Conservation (phyloP, 169 alveolate genomes). For the Babesia microti region DNA sequence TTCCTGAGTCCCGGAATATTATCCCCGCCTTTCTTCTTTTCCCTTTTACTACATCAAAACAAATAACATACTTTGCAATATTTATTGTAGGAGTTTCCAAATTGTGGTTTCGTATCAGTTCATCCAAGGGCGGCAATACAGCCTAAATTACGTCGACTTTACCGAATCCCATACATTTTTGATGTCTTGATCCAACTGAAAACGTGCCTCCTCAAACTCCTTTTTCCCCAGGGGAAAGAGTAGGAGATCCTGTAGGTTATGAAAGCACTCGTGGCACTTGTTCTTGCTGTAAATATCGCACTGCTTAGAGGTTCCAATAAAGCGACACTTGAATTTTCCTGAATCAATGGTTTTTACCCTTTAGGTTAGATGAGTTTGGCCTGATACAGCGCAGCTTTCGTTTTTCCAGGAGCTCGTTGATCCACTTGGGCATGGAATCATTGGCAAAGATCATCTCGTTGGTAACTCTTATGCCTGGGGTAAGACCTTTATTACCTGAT, state of each 20-base stretch:
- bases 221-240: constrained; percentile 58
- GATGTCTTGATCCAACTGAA: constrained; percentile 47
- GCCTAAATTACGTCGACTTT: constrained; percentile 7
- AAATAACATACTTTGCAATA: no score
- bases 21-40: constrained; percentile 5
- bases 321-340: constrained; percentile 51
- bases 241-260: constrained; percentile 41
- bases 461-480: constrained; percentile 34
- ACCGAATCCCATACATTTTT: constrained; percentile 61
- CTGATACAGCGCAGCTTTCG: constrained; percentile 50
- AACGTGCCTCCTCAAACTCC: constrained; percentile 48
- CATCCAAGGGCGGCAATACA: constrained; percentile 30
- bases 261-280: constrained; percentile 49
- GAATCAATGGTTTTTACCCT: constrained; percentile 22
- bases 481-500: constrained; percentile 39
- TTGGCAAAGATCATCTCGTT: constrained; percentile 38
- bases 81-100: no score
- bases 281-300: constrained; percentile 47
- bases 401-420: constrained; percentile 34
- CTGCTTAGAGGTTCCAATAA: constrained; percentile 32
- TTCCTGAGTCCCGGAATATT: constrained; percentile 18
- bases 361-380: constrained; percentile 29
- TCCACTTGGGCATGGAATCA: constrained; percentile 37
- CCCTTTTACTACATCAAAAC: not conserved
- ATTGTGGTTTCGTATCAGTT: constrained; percentile 30